These are phyloP conservation scores for Thraustochytrium sp. DNA, from an alignment of 352 stramenopile species.

Conservation along the genomic window DNA sequence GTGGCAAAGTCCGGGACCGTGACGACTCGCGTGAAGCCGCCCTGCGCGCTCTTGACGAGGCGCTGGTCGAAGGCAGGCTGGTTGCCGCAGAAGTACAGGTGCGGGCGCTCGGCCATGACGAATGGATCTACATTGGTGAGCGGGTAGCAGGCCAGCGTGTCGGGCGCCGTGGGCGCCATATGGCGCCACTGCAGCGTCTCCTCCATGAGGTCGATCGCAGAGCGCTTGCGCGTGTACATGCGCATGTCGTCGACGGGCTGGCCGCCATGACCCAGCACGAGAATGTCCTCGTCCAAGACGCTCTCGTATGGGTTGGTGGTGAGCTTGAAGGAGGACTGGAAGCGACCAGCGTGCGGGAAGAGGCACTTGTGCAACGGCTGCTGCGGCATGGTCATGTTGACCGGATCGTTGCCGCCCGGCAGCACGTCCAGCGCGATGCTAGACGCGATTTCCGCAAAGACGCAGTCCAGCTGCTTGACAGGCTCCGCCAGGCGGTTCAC, in stretches of 20 bases:
- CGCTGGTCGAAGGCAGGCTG: conserved; percentile 71
- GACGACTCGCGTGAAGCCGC: conserved; percentile 66
- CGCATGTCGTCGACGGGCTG: conserved; percentile 76
- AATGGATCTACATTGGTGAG: conserved; percentile 82
- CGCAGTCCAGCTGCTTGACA: conserved; percentile 64
- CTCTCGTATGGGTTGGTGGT: conserved; percentile 88
- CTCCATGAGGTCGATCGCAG: conserved; percentile 54
- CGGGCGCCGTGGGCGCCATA: conserved; percentile 82
- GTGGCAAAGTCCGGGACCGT: conserved; percentile 78
- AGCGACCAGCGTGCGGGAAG: conserved; percentile 71
- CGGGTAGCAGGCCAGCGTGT: conserved; percentile 81
- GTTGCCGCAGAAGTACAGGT: conserved; percentile 87
- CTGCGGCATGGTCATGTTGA: conserved; percentile 75
- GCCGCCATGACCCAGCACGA: conserved; percentile 74
- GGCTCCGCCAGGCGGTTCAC: conserved; percentile 46
- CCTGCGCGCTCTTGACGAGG: conserved; percentile 58
- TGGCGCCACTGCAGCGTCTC: conserved; percentile 78
- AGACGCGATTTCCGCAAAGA: conserved; percentile 63
- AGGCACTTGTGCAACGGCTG: conserved; percentile 87
- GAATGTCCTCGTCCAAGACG: conserved; percentile 56
- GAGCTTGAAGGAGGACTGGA: conserved; percentile 60
- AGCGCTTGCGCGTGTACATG: conserved; percentile 42
- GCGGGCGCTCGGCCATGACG: conserved; percentile 67
- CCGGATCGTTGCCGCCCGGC: conserved; percentile 76
- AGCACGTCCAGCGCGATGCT: conserved; percentile 84